Base-by-base conservation (phyloP, 805 yeast genomes). In the Candida tallmaniae region DNA sequence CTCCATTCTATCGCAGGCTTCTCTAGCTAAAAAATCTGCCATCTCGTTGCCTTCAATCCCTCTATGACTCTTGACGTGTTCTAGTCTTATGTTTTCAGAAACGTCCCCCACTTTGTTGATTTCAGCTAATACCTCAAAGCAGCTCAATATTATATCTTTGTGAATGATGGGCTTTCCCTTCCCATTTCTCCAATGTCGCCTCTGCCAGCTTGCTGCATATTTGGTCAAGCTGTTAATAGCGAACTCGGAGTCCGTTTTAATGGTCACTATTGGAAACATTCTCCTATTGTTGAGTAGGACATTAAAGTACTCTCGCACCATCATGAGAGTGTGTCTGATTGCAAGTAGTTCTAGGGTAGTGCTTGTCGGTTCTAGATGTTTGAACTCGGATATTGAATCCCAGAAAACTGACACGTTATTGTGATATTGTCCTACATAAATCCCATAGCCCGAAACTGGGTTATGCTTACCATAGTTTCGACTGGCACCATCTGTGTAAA, bases 401-500 rank as follows among this genome's bases (percentile, higher is more conserved):
- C 30, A 35, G 19, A 19, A 5, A 4, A 26, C 14, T 0, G 80
- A 65, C 6, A 67, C 58, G 51, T 83, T 83, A 2, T 66, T 39
- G 47, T 78, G 81, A 20, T 54, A 48, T 0, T 46, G 59, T 11
- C 27, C 27, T 13, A 39, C 85, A 51, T 62, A 86, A 0, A 83
- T 83, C 16, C 96, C 97, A 48, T 74, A 78, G 0, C 97, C 96
- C 6, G 45, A 39, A 3, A 54, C 51, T 3, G 46, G 37, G 19
- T 38, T 23, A 0, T 32, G 29, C 14, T 50, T 60, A 0, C 87
- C 88, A 46, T 82, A 80, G 5, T 74, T 70, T 7, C 78, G 60
- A 0, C 80, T 67, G 0, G 95, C 84, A 0, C 96, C 97, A 56
- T 88, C 97, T 13, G 86, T 80, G 48, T 74, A 88, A 0, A 86